These are phyloP conservation scores for Seminavis robusta DNA, from an alignment of 108 stramenopile species.

Conservation along the genomic window DNA sequence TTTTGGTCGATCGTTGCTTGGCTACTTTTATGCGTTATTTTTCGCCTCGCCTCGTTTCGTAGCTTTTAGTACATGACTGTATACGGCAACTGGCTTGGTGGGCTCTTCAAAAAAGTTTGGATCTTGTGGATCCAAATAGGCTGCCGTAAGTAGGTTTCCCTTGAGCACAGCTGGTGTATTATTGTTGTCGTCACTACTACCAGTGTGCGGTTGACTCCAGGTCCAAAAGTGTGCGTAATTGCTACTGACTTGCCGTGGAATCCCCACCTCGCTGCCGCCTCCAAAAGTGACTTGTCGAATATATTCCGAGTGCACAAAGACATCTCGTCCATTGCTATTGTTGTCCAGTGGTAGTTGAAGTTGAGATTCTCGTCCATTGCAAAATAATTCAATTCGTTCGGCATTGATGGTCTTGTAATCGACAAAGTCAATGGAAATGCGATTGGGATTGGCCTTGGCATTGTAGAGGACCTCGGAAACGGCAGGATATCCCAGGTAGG, in stretches of 20 bases:
- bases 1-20: too few species aligned
- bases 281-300: slow-evolving; percentile 83
- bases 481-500: slow-evolving; percentile 68
- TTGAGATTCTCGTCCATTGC: slow-evolving; percentile 66
- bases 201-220: slow-evolving; percentile 31
- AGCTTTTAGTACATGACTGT: slow-evolving; percentile 61
- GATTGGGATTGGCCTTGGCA: slow-evolving; percentile 60
- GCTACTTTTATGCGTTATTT: too few species aligned
- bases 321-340: slow-evolving; percentile 1
- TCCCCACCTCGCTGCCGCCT: slow-evolving; percentile 59
- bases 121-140: slow-evolving; percentile 81
- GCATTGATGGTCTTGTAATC: slow-evolving; percentile 74
- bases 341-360: neutral
- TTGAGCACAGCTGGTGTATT: too few species aligned
- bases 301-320: slow-evolving; percentile 75
- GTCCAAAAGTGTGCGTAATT: slow-evolving; percentile 84
- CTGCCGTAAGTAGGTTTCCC: slow-evolving; percentile 75
- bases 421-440: slow-evolving; percentile 75
- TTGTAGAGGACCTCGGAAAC: slow-evolving; percentile 59
- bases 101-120: slow-evolving; percentile 80
- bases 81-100: slow-evolving; percentile 72
- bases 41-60: too few species aligned
- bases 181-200: too few species aligned
- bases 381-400: slow-evolving; percentile 83
- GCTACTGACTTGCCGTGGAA: slow-evolving; percentile 68